Base-by-base conservation (phyloP, 345 rosid genomes). In the Gossypium turneri region DNA sequence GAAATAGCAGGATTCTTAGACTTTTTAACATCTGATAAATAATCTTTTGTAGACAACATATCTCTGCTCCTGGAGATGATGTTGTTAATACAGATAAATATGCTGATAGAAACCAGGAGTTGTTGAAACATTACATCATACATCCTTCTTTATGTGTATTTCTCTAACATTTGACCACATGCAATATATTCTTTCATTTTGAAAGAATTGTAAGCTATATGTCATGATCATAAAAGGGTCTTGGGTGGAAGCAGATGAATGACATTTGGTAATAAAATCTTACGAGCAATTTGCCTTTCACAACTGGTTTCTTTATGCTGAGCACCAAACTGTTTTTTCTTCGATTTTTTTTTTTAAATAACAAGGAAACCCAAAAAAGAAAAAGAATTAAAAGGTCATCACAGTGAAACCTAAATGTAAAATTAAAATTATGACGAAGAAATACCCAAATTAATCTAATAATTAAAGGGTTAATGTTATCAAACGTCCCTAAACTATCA, bases 1-100 rank as follows among this genome's bases (percentile, higher is more conserved):
- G 81, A 82, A 67, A 75, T 43, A 71, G 64, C 73, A 48, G 25
- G 2, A 34, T 50, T 4, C 48, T 62, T 27, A 59, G 51, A n/a
- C 24, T 19, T 34, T 34, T 34, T 53, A 7, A 9, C 13, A 13
- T 52, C 56, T 22, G 43, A 70, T n/a, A 17, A 65, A 75, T 41
- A 15, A 64, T 43, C 24, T 45, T 60, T 10, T n/a, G 12, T 16
- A 17, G 24, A 29, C 47, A 58, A 17, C 60, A 53, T 70, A 16
- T 62, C 62, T 16, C 13, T 20, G 70, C 70, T 66, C 34, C 53
- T 20, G 70, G 70, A 20, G 27, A 44, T 19, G 53, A 41, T 20
- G 57, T 24, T 24, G 57, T 67, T 55, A 47, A 45, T 27, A 65
- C 29, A 43, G 52, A 34, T 34, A 15, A 19, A 11, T 19, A 9